phyloP scores from a whole-genome alignment of 306 rosid genomes.

The Urtica urens region DNA sequence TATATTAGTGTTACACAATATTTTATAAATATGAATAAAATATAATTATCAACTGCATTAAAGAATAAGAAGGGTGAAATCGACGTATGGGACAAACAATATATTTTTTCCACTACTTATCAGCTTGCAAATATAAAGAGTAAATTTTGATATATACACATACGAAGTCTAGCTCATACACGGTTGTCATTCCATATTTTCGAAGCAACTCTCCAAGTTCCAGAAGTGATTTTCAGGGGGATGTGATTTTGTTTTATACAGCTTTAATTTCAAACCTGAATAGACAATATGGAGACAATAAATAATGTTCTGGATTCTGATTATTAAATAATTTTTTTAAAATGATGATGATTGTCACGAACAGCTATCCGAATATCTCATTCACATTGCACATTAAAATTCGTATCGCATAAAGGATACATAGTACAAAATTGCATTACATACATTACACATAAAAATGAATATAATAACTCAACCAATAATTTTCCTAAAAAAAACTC shows the following conservation, averaged over 20 bases:
- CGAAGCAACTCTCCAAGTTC: slow-evolving; percentile 7
- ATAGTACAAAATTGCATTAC: no score
- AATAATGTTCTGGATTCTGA: slow-evolving; percentile 8
- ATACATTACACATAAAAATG: no score
- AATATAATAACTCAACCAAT: no score
- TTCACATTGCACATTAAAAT: no score
- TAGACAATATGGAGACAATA: slow-evolving; percentile 5
- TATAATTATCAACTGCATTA: no score
- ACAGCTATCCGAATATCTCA: background rate
- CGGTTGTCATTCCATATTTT: slow-evolving; percentile 4
- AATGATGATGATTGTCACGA: slow-evolving; percentile 14
- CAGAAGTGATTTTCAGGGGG: background rate
- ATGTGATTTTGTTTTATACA: background rate
- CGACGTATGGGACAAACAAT: background rate
- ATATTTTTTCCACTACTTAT: background rate
- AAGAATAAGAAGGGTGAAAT: no score
- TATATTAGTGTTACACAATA: no score
- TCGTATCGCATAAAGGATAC: no score
- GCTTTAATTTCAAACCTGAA: background rate
- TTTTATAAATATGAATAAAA: no score
- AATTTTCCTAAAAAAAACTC: no score
- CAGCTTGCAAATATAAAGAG: background rate
- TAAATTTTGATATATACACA: no score
- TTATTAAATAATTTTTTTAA: background rate
- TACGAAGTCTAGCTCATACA: slow-evolving; percentile 1